Evolutionary conservation across 1,139 yeast species (phyloP).

Genomic region (Candida smagusa): DNA sequence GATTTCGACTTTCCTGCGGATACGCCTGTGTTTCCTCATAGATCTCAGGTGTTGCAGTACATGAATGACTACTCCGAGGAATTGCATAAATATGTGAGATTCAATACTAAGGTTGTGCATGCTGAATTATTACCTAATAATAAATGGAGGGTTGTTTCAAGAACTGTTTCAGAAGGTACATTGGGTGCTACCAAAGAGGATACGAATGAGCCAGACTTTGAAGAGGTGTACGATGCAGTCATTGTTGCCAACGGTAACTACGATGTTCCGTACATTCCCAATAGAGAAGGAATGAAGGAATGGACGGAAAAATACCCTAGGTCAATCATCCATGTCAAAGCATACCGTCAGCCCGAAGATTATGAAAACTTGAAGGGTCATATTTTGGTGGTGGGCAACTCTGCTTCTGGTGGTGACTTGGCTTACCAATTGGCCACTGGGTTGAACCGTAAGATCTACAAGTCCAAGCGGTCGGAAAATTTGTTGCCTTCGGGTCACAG

Average conservation of each 20-base stretch:
- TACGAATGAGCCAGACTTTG: slow-evolving; percentile 10
- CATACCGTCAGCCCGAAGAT: slow-evolving; percentile 50
- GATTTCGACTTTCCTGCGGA: slow-evolving; percentile 39
- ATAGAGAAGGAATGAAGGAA: slow-evolving; percentile 49
- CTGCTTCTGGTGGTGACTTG: slow-evolving; percentile 61
- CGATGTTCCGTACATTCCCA: slow-evolving; percentile 55
- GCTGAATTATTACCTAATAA: slow-evolving; percentile 16
- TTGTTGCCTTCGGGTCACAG: slow-evolving; percentile 41
- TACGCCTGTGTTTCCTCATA: slow-evolving; percentile 48
- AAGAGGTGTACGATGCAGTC: slow-evolving; percentile 44
- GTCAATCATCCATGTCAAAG: slow-evolving; percentile 55
- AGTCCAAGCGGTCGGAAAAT: slow-evolving; percentile 42
- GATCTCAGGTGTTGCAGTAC: slow-evolving; percentile 47
- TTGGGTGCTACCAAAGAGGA: slow-evolving; percentile 9
- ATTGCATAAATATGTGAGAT: slow-evolving; percentile 24
- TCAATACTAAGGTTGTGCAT: slow-evolving; percentile 35
- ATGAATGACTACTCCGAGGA: slow-evolving; percentile 35
- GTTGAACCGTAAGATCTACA: slow-evolving; percentile 37
- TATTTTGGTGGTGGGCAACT: slow-evolving; percentile 58
- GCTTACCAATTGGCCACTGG: slow-evolving; percentile 47
- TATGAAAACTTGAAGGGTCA: slow-evolving; percentile 33
- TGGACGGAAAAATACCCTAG: slow-evolving; percentile 47
- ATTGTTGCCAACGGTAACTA: slow-evolving; percentile 58
- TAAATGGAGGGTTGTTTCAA: slow-evolving; percentile 18
- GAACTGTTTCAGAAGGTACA: slow-evolving; percentile 27